Evolutionary conservation across 768 basidiomycete species (phyloP), one percentile per base, ranked within the genome.

Genomic region (Lentinus brumalis): DNA sequence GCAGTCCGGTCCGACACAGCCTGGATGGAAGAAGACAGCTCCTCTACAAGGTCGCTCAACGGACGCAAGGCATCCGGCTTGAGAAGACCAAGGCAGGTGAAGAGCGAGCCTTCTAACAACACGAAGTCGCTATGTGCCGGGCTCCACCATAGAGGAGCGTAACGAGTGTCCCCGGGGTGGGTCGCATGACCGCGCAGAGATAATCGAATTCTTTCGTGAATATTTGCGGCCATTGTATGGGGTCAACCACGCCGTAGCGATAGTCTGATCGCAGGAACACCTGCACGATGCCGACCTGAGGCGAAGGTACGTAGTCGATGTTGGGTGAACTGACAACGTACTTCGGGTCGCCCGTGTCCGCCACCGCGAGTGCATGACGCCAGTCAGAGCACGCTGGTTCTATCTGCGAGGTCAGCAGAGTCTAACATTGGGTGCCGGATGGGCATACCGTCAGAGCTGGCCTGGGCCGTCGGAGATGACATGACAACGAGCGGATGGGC

Each of bases 161-260:
- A 31, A 5, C 14, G 50, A 35, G 3, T 5, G 16, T 16, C 26
- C 16, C 6, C 11, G 2, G 50, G n/a, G 7, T 31, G 30, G 50
- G 16, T 4, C 50, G 50, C 12, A 4, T 1, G 12, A 51, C 15
- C 1, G 50, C 32, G 2, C 2, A 14, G 32, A 35, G 35, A 2
- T 35, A 14, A 2, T n/a, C n/a, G 6, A n/a, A 30, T n/a, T n/a
- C n/a, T n/a, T n/a, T n/a, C n/a, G n/a, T n/a, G 50, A 45, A 47
- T 6, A 60, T 9, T 35, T 60, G 59, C 1, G 59, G 59, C 52
- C 53, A 60, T 38, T 45, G 52, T 12, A 54, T 39, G 2, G 59
- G 59, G 16, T 60, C 59, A 4, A 30, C 44, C 4, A 15, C 21
- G 3, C 59, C 59, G 46, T 46, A 60, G 4, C 46, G 29, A 21